These are phyloP conservation scores for Sphaerobolus stellatus DNA, from an alignment of 1,284 basidiomycete genomes.

Conservation along the genomic window DNA sequence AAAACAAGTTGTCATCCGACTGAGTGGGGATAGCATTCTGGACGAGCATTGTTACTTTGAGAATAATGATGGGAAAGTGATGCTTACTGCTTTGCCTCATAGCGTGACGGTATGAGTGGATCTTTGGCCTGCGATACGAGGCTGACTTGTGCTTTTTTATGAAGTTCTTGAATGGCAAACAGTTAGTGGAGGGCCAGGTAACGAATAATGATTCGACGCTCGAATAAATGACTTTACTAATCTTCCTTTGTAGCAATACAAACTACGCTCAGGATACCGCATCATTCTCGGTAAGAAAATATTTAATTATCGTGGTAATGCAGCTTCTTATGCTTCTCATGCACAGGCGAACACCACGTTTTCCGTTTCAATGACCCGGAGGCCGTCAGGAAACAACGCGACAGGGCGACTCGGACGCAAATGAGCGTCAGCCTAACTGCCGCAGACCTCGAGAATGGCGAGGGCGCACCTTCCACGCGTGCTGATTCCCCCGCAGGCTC, in stretches of 20 bases:
- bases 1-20: constrained; percentile 81
- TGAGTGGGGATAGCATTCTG: constrained; percentile 90
- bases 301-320: constrained; percentile 9
- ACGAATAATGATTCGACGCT: neutral
- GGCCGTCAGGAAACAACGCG: constrained; percentile 86
- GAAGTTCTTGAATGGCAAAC: constrained; percentile 91
- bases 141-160: neutral
- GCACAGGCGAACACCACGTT: constrained; percentile 89
- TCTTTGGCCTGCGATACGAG: neutral
- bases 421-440: constrained; percentile 64
- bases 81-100: constrained; percentile 72
- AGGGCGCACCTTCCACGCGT: constrained; percentile 47
- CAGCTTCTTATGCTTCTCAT: constrained; percentile 7
- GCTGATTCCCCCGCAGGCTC: constrained; percentile 67
- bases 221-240: constrained; percentile 23
- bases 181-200: constrained; percentile 73
- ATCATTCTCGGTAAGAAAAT: constrained; percentile 79
- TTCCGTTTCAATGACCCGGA: constrained; percentile 98
- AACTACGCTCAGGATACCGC: constrained; percentile 88
- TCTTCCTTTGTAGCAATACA: constrained; percentile 55
- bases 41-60: constrained; percentile 93
- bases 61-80: constrained; percentile 83
- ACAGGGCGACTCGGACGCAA: constrained; percentile 72
- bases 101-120: constrained; percentile 74
- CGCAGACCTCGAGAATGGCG: constrained; percentile 55